Percentiles rank a stretch among this genome's conserved stretches.
phyloP scores from a whole-genome alignment of 2,329 filamentous ascomycete genomes.

The Zarea fungicola region DNA sequence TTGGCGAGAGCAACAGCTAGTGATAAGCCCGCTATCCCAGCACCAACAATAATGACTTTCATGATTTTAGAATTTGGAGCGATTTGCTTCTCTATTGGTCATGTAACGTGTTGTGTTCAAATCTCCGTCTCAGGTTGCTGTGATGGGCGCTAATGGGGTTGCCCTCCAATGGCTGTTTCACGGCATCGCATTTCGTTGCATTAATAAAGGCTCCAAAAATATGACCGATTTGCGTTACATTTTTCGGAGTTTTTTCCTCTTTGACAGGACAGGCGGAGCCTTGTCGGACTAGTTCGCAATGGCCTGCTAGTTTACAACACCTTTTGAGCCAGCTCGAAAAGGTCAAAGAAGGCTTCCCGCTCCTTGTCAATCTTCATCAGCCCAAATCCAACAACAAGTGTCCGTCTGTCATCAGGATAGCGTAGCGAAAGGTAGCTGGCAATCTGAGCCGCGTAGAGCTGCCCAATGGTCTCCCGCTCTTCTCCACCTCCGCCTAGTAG shows the following conservation, averaged over 20 bases:
- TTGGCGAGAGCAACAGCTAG: constrained; percentile 33
- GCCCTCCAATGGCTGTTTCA: too few species aligned
- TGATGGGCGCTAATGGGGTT: too few species aligned
- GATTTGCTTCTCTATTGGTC: too few species aligned
- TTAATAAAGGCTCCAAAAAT: too few species aligned
- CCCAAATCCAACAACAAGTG: constrained; percentile 57
- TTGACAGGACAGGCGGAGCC: too few species aligned
- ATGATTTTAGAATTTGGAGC: too few species aligned
- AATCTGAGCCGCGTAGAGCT: constrained; percentile 85
- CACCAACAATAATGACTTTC: constrained; percentile 37
- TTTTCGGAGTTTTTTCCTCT: too few species aligned
- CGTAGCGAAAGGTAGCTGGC: constrained; percentile 72
- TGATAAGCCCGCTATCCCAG: constrained; percentile 37
- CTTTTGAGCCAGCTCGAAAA: constrained; percentile 57
- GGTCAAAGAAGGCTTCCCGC: constrained; percentile 57
- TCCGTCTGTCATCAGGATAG: constrained; percentile 58
- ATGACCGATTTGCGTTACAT: too few species aligned
- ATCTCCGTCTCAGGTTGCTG: too few species aligned
- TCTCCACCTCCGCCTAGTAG: constrained; percentile 77
- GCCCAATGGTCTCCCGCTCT: constrained; percentile 75
- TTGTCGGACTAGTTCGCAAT: background rate
- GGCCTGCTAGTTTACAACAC: constrained; percentile 36
- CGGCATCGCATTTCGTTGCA: too few species aligned
- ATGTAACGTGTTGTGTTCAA: too few species aligned
- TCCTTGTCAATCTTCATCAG: constrained; percentile 45